Percentiles rank a stretch among this genome's conserved stretches.
Conservation (phyloP, 1,284 basidiomycete genomes). For the Mycena citricolor region DNA sequence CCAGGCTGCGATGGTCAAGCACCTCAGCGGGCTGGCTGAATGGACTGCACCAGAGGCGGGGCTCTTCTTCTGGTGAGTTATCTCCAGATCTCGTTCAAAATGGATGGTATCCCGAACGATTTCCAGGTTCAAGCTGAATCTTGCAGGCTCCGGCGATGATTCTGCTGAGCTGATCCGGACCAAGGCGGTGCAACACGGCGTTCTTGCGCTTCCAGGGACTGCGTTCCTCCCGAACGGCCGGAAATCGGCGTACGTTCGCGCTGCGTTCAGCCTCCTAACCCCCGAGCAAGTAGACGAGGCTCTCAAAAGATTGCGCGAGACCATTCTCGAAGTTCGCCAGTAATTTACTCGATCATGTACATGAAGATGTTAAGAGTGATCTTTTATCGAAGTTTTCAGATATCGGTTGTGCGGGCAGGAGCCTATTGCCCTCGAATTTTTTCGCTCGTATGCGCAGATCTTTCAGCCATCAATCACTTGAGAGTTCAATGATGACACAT, state of each 20-base stretch:
- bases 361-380: no score
- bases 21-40: constrained; percentile 75
- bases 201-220: constrained; percentile 87
- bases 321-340: constrained; percentile 62
- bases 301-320: constrained; percentile 63
- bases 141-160: no score
- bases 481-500: no score
- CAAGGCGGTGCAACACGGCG: constrained; percentile 78
- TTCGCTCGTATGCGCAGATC: no score
- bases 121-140: constrained; percentile 25
- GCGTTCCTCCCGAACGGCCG: constrained; percentile 73
- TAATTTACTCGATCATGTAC: no score
- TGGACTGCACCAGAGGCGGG: constrained; percentile 88
- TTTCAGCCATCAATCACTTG: no score
- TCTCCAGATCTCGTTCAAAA: constrained; percentile 49
- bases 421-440: no score
- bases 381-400: no score
- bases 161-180: constrained; percentile 76
- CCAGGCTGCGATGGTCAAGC: constrained; percentile 70
- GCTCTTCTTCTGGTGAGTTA: constrained; percentile 69
- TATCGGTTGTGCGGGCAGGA: no score
- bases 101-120: constrained; percentile 33
- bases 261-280: constrained; percentile 74
- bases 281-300: constrained; percentile 78
- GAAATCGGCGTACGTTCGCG: constrained; percentile 74